Evolutionary conservation across 805 yeast genomes (phyloP).

Genomic region (Cyberlindnera saturnus): DNA sequence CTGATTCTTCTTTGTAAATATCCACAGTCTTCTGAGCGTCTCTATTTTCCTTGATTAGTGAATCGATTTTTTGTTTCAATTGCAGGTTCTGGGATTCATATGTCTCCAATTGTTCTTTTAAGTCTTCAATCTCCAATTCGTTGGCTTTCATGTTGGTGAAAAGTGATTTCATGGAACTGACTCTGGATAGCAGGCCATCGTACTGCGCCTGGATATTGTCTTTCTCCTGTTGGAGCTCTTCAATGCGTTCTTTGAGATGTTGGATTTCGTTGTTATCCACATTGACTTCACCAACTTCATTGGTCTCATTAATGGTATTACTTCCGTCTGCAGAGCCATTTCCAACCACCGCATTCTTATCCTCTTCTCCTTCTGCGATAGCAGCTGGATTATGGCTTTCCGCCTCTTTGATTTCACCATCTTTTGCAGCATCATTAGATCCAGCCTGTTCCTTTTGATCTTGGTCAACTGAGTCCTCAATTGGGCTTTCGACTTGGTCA

Average conservation of each 20-base stretch:
- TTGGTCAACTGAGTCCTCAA: conserved; percentile 1
- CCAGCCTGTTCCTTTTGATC: not conserved
- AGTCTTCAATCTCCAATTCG: conserved; percentile 52
- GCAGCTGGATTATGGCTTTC: no score
- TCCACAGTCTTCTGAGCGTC: conserved; percentile 28
- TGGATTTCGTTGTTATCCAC: conserved; percentile 9
- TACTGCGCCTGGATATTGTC: conserved; percentile 54
- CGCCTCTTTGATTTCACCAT: no score
- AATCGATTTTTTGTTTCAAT: conserved; percentile 29
- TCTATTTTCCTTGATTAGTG: conserved; percentile 27
- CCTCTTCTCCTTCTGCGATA: no score
- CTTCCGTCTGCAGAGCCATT: no score
- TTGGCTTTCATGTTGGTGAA: conserved; percentile 71
- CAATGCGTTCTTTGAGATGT: conserved; percentile 26
- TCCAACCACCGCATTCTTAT: no score
- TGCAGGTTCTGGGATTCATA: conserved; percentile 36
- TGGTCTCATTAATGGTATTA: not conserved
- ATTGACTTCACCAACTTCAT: not conserved
- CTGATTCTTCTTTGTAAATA: conserved; percentile 36
- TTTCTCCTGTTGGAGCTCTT: conserved; percentile 41
- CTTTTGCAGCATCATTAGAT: no score
- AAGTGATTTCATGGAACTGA: conserved; percentile 68
- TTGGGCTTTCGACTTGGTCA: no score
- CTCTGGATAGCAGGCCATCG: conserved; percentile 52
- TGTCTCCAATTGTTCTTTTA: conserved; percentile 44